These are phyloP conservation scores for Vigna radiata DNA, from an alignment of 306 rosid genomes.

Conservation along the genomic window DNA sequence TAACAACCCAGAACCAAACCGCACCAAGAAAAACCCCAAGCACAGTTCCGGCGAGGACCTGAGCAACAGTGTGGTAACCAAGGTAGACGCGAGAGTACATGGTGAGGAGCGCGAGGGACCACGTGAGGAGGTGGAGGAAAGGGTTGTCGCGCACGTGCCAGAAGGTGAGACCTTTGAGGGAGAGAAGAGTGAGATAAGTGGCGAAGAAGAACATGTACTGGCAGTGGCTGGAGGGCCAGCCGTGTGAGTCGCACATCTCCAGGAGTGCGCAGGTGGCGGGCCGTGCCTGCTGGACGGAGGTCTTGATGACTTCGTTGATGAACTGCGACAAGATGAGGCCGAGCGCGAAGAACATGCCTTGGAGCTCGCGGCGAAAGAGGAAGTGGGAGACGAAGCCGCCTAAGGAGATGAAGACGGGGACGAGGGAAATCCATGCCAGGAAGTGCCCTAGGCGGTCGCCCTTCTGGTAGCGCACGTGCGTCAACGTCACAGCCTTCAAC, in stretches of 20 bases:
- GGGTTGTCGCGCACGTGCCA: constrained; percentile 51
- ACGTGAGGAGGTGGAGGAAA: constrained; percentile 45
- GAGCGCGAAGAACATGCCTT: constrained; percentile 76
- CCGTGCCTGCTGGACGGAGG: constrained; percentile 77
- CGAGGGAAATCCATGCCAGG: constrained; percentile 84
- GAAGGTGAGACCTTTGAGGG: constrained; percentile 50
- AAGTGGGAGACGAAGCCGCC: constrained; percentile 89
- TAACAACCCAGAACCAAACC: constrained; percentile 83
- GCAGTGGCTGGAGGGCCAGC: constrained; percentile 97
- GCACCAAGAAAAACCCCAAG: constrained; percentile 77
- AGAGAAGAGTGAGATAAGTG: constrained; percentile 60
- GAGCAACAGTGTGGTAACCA: constrained; percentile 84
- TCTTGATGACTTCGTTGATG: constrained; percentile 77
- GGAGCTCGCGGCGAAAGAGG: constrained; percentile 95
- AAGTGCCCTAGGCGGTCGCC: constrained; percentile 84
- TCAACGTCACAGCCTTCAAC: constrained; percentile 78
- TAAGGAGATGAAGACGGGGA: constrained; percentile 85
- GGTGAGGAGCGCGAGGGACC: constrained; percentile 72
- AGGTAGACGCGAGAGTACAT: constrained; percentile 83
- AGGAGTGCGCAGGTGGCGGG: constrained; percentile 81
- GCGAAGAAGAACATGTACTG: constrained; percentile 96
- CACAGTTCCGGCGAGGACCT: constrained; percentile 87
- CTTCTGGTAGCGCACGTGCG: constrained; percentile 74
- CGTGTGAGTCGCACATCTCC: constrained; percentile 92
- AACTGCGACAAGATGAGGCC: constrained; percentile 78